Base-by-base conservation (phyloP, 2,329 filamentous ascomycete species). In the Zasmidium citrigriseum region DNA sequence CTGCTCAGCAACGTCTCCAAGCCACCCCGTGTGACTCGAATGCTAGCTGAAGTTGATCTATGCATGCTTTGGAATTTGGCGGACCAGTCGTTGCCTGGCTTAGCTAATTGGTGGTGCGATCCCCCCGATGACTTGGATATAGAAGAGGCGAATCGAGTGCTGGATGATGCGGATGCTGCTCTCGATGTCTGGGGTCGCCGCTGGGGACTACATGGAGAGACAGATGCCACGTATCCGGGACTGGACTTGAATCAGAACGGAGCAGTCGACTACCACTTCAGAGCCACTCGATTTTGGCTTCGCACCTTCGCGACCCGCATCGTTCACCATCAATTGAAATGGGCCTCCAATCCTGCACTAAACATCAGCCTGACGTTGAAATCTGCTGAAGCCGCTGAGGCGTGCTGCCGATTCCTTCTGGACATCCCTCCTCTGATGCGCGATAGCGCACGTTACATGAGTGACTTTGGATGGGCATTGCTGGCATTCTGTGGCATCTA, bases 31-130 rank as follows among this genome's bases (percentile, higher is more conserved):
- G 29, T 57, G 12, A 52, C 48, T 16, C 47, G 55, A 5, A 52
- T 52, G 41, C 48, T 57, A 18, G 54, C 54, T 3, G 54, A 56
- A 46, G 54, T 56, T 5, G 54, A 56, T 18, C 55, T 57, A 21
- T 57, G 55, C 38, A 47, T 47, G 24, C 55, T 52, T 5, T 57
- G 55, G 55, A 57, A 38, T 45, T 34, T 45, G 11, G 48, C 55
- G 1, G 54, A 47, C 21, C 27, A 29, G 10, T 44, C 46, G 16
- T 22, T 57, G 2, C 55, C 48, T 1, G 55, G 55, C 4, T 48
- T 57, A 1, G 55, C 25, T 2, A 48, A 57, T 24, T 57, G 48
- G 48, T 57, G 48, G 55, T 49, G 45, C 23, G 47, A 22, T 9
- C 34, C 45, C 3, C 55, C 48, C 5, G 34, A 47, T 23, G 25